These are phyloP conservation scores for Stenocarpella maydis DNA, from an alignment of 2,329 filamentous ascomycete genomes.

Conservation along the genomic window DNA sequence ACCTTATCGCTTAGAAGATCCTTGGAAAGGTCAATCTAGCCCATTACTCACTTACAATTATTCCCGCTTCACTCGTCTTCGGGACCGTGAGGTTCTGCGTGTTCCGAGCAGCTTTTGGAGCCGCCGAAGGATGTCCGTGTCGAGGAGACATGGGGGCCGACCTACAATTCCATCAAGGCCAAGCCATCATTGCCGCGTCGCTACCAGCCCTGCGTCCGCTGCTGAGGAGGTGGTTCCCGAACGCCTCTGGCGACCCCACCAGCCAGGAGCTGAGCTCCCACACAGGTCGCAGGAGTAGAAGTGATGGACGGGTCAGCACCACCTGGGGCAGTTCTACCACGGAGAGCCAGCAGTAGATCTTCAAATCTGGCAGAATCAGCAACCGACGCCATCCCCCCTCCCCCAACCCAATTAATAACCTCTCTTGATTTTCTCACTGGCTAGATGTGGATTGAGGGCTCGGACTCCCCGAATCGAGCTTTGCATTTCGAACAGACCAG, in stretches of 20 bases:
- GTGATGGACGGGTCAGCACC: neutral
- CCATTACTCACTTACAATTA: accelerated
- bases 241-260: neutral
- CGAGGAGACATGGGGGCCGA: neutral
- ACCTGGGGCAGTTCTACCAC: neutral
- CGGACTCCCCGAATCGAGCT: neutral
- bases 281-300: neutral
- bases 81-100: neutral
- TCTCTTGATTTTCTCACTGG: neutral
- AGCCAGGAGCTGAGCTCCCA: neutral
- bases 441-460: neutral
- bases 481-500: neutral
- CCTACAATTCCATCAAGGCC: neutral
- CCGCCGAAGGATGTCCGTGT: neutral
- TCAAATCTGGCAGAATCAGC: neutral
- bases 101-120: neutral
- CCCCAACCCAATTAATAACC: neutral
- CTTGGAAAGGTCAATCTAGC: neutral
- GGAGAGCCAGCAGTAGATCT: neutral
- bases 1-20: too few species aligned
- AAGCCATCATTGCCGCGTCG: neutral
- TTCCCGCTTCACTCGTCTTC: neutral
- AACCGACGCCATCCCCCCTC: neutral
- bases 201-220: constrained; percentile 4
- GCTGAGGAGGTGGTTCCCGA: neutral